Evolutionary conservation across 257 asterid species (phyloP).

Genomic region (Coffea eugenioides): DNA sequence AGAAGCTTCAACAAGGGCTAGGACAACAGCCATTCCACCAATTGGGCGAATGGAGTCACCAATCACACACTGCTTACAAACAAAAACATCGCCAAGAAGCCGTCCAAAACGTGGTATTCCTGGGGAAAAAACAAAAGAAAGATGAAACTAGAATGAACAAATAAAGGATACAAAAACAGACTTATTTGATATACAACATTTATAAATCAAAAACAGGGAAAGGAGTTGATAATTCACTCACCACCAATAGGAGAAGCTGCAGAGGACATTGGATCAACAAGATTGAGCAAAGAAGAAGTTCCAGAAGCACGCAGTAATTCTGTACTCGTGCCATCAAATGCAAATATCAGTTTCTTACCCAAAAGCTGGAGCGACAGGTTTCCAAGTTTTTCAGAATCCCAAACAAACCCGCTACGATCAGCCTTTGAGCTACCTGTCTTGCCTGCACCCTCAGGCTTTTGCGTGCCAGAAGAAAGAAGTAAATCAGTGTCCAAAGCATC

Average conservation of each 20-base stretch:
- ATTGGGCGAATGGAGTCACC: slow-evolving; percentile 91
- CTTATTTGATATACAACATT: background rate
- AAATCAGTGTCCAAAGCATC: slow-evolving; percentile 90
- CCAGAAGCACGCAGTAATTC: slow-evolving; percentile 86
- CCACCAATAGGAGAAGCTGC: slow-evolving; percentile 99
- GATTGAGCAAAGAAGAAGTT: slow-evolving; percentile 86
- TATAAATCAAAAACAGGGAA: slow-evolving; percentile 7
- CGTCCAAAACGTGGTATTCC: slow-evolving; percentile 99
- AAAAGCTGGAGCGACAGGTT: slow-evolving; percentile 79
- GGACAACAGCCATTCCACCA: slow-evolving; percentile 95
- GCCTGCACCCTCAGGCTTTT: slow-evolving; percentile 67
- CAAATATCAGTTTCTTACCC: slow-evolving; percentile 92
- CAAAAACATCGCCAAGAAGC: slow-evolving; percentile 81
- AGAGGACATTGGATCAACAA: slow-evolving; percentile 97
- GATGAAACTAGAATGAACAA: background rate
- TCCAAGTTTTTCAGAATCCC: slow-evolving; percentile 92
- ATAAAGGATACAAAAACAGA: slow-evolving; percentile 9
- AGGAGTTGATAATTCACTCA: slow-evolving; percentile 29
- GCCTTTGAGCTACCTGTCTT: slow-evolving; percentile 72
- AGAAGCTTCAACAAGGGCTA: slow-evolving; percentile 98
- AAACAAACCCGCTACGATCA: slow-evolving; percentile 91
- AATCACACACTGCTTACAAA: slow-evolving; percentile 87
- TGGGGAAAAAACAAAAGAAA: slow-evolving; percentile 37
- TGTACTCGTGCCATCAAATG: slow-evolving; percentile 95
- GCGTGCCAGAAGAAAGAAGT: slow-evolving; percentile 59